phyloP scores from a whole-genome alignment of 2,329 filamentous ascomycete species.

The Fusarium citri region DNA sequence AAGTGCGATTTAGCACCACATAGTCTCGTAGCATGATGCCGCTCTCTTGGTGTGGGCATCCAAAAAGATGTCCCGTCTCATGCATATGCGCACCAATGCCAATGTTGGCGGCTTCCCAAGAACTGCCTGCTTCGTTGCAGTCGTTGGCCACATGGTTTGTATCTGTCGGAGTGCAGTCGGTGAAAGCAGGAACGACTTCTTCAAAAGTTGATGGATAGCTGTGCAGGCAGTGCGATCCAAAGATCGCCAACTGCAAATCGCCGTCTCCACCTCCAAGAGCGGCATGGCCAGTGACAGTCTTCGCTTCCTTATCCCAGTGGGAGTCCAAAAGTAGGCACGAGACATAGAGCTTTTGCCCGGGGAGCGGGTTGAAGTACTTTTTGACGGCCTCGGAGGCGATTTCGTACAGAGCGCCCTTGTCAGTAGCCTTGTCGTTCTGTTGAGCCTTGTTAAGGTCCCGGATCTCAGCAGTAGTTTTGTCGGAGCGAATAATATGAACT shows the following conservation, averaged over 20 bases:
- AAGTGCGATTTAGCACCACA: slow-evolving; percentile 83
- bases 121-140: slow-evolving; percentile 86
- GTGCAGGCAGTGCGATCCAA: slow-evolving; percentile 91
- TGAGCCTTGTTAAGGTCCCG: slow-evolving; percentile 82
- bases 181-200: slow-evolving; percentile 89
- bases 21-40: slow-evolving; percentile 96
- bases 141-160: slow-evolving; percentile 84
- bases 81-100: slow-evolving; percentile 94
- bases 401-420: slow-evolving; percentile 78
- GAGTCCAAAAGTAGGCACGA: slow-evolving; percentile 88
- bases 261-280: slow-evolving; percentile 81
- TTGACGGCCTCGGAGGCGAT: slow-evolving; percentile 83
- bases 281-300: slow-evolving; percentile 82
- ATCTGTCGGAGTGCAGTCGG: slow-evolving; percentile 90
- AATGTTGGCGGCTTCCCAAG: slow-evolving; percentile 95
- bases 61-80: slow-evolving; percentile 89
- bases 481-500: slow-evolving; percentile 83
- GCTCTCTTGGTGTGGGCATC: slow-evolving; percentile 87
- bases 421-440: slow-evolving; percentile 76
- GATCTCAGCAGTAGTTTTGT: slow-evolving; percentile 87
- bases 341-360: slow-evolving; percentile 88
- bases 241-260: slow-evolving; percentile 85
- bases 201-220: slow-evolving; percentile 91
- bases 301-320: slow-evolving; percentile 81
- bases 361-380: slow-evolving; percentile 77